These are phyloP conservation scores for Helotiales sp. DNA, from an alignment of 2,329 filamentous ascomycete genomes.

Conservation along the genomic window DNA sequence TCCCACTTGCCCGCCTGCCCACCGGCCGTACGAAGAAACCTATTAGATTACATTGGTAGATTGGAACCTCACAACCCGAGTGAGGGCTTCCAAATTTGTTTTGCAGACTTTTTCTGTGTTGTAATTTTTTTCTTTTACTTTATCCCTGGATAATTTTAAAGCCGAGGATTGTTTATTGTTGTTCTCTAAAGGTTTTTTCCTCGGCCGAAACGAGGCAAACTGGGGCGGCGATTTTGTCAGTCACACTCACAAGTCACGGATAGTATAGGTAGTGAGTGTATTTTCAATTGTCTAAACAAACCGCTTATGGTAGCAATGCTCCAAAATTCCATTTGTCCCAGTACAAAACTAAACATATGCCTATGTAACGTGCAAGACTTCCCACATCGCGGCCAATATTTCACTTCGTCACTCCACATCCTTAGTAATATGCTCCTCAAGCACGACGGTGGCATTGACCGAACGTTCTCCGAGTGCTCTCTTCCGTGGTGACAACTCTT, in stretches of 20 bases:
- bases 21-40: no score
- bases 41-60: not conserved
- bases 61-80: constrained; percentile 6
- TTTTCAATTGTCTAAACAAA: not conserved
- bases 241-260: not conserved
- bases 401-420: not conserved
- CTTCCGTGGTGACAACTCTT: not conserved
- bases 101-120: not conserved
- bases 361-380: not conserved
- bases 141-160: not conserved
- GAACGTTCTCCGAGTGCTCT: not conserved
- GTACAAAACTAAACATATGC: not conserved
- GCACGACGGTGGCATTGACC: not conserved
- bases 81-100: not conserved
- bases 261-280: no score
- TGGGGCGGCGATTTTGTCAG: not conserved
- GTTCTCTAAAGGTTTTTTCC: no score
- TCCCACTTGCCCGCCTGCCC: no score
- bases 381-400: not conserved
- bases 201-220: not conserved
- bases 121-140: not conserved
- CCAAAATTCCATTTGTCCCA: not conserved
- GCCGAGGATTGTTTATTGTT: not conserved
- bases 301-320: not conserved
- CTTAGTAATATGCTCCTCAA: not conserved